Evolutionary conservation across 1,139 yeast genomes (phyloP), one percentile per base, ranked within the genome.

Genomic region (Martiniozyma asiatica): DNA sequence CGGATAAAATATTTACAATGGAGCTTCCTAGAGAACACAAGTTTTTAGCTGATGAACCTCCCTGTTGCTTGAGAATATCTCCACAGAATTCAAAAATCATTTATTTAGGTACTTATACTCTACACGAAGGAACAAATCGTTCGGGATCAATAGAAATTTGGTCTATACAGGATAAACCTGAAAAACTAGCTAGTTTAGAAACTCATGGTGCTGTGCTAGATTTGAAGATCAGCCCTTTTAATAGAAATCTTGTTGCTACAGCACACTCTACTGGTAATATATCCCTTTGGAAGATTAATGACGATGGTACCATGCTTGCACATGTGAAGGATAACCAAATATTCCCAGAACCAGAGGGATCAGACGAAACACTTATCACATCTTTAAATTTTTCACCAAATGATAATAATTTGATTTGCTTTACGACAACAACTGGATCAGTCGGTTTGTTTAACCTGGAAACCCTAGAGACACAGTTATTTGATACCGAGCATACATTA

Each of bases 181-280:
- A 53, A 19, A 22, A 23, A 2, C 13, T 40, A 3, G 29, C 33
- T 3, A 26, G 27, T 5, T 30, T 30, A 6, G 35, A 47, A 1
- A 63, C 76, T 0, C 56, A 57, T 15, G 71, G 84, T 25, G 94
- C 97, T 0, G 63, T 87, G 13, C 53, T 89, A 27, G 97, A 89
- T 47, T 43, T 84, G 27, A 80, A 82, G 43, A 56, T 81, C 35
- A 63, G 63, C 24, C 81, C 84, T 0, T 33, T 34, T n/a, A 11
- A 22, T 12, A 54, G 55, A 27, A 72, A 74, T 40, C 26, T 65
- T 6, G 40, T 85, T 4, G 63, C 65, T 3, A 65, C 84, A 1
- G 87, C 76, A 1, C 94, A 87, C 48, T 80, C 94, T 0, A 78
- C 84, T 0, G 97, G 97, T 2, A 65, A 66, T 36, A 45, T 87